Evolutionary conservation across 208 protist species (phyloP).

Genomic region (Leishmania guyanensis): DNA sequence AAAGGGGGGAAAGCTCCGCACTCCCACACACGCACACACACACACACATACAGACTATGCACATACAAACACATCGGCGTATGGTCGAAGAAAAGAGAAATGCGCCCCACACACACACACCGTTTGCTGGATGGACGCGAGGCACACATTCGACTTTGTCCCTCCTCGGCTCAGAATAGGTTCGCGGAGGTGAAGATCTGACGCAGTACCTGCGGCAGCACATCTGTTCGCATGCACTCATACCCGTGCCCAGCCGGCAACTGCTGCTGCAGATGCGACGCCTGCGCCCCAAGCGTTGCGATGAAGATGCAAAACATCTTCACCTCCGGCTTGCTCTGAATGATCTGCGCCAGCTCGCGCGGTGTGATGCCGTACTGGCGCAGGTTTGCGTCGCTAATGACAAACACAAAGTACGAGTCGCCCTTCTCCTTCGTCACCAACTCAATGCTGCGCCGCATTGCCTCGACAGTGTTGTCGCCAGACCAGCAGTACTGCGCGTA

Average conservation of each 20-base stretch:
- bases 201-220: constrained; percentile 85
- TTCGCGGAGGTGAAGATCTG: constrained; percentile 87
- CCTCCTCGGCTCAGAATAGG: constrained; percentile 42
- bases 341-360: constrained; percentile 71
- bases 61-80: neutral
- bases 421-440: constrained; percentile 76
- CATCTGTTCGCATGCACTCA: constrained; percentile 88
- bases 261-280: constrained; percentile 69
- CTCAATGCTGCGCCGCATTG: constrained; percentile 77
- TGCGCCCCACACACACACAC: no score
- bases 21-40: neutral
- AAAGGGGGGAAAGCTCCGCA: neutral
- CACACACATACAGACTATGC: neutral
- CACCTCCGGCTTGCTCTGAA: constrained; percentile 72
- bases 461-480: constrained; percentile 91
- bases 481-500: constrained; percentile 95
- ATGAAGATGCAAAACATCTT: constrained; percentile 94
- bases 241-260: constrained; percentile 84
- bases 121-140: neutral
- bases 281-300: constrained; percentile 81
- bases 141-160: neutral
- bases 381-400: constrained; percentile 95
- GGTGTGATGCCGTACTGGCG: constrained; percentile 90
- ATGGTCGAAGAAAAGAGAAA: neutral
- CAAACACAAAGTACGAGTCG: constrained; percentile 93